These are phyloP conservation scores for Platanthera guangdongensis DNA, from an alignment of 106 monocot species.

Conservation along the genomic window DNA sequence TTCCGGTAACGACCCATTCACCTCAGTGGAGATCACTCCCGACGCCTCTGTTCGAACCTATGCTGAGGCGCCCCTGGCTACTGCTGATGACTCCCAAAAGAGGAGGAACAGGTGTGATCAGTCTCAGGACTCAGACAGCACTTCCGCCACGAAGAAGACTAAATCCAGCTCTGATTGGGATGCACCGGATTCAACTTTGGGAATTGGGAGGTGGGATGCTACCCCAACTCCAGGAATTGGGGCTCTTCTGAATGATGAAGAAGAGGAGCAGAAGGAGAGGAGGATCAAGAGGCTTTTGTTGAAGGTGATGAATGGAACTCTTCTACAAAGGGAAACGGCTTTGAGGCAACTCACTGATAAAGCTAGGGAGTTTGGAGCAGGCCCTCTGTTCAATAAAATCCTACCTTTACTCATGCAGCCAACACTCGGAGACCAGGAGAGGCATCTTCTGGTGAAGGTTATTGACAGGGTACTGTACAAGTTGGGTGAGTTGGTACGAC, in stretches of 20 bases:
- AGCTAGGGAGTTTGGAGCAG: no score
- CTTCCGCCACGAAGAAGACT: slow-evolving; percentile 37
- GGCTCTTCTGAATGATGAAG: slow-evolving; percentile 2
- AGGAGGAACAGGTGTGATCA: slow-evolving; percentile 97
- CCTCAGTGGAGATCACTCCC: slow-evolving; percentile 64
- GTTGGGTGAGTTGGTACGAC: no score
- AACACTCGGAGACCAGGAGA: no score
- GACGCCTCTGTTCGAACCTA: slow-evolving; percentile 73
- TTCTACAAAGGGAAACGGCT: no score
- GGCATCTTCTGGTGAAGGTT: no score
- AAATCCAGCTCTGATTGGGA: slow-evolving; percentile 82
- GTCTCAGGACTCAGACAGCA: slow-evolving; percentile 53
- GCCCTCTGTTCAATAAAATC: no score
- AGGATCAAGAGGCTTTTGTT: no score
- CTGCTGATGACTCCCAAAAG: slow-evolving; percentile 37
- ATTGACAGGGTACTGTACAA: no score
- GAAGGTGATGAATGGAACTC: no score
- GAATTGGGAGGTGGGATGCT: slow-evolving; percentile 85
- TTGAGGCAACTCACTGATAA: no score
- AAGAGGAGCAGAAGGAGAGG: no score
- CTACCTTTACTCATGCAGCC: no score
- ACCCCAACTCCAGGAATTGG: slow-evolving; percentile 82
- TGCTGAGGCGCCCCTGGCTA: slow-evolving; percentile 4
- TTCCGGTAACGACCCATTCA: slow-evolving; percentile 72
- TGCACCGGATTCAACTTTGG: slow-evolving; percentile 71